These are phyloP conservation scores for Aspergillus saccharolyticus DNA, from an alignment of 495 filamentous ascomycete species.

Conservation along the genomic window DNA sequence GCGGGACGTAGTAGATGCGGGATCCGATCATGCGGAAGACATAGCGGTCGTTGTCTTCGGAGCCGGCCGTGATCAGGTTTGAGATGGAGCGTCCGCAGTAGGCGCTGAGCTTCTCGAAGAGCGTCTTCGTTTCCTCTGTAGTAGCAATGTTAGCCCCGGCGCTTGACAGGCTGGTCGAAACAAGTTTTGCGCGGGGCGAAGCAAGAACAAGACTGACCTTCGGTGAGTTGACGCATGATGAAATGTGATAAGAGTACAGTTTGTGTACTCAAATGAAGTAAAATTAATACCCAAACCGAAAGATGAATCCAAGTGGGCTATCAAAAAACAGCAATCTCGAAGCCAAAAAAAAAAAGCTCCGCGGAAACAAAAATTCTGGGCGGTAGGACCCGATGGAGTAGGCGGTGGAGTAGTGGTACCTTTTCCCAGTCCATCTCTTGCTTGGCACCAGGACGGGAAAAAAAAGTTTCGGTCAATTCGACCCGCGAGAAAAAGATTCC, in stretches of 20 bases:
- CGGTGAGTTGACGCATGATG: constrained; percentile 70
- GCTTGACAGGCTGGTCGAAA: background rate
- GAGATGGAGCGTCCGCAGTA: constrained; percentile 78
- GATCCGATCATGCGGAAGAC: constrained; percentile 78
- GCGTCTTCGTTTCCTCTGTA: constrained; percentile 55
- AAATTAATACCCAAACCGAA: background rate
- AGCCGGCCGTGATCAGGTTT: constrained; percentile 68
- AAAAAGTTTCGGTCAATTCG: constrained; percentile 16
- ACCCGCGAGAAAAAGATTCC: constrained; percentile 8
- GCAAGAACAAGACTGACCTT: constrained; percentile 22
- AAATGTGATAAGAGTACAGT: background rate
- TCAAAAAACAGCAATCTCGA: background rate
- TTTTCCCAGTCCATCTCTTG: constrained; percentile 20
- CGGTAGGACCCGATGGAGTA: background rate
- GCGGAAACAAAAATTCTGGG: constrained; percentile 18
- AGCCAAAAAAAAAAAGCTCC: constrained; percentile 12
- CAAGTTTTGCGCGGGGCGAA: background rate
- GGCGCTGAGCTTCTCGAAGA: constrained; percentile 80
- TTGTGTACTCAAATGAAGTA: background rate
- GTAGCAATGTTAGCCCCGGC: background rate
- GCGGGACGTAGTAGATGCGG: constrained; percentile 84
- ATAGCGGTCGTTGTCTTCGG: constrained; percentile 62
- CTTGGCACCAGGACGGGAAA: constrained; percentile 23
- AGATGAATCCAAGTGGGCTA: background rate
- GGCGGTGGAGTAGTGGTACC: constrained; percentile 13